Evolutionary conservation across 202 grass and related monocot genomes (phyloP), one percentile per base, ranked within the genome.

Genomic region (Musa balbisiana): DNA sequence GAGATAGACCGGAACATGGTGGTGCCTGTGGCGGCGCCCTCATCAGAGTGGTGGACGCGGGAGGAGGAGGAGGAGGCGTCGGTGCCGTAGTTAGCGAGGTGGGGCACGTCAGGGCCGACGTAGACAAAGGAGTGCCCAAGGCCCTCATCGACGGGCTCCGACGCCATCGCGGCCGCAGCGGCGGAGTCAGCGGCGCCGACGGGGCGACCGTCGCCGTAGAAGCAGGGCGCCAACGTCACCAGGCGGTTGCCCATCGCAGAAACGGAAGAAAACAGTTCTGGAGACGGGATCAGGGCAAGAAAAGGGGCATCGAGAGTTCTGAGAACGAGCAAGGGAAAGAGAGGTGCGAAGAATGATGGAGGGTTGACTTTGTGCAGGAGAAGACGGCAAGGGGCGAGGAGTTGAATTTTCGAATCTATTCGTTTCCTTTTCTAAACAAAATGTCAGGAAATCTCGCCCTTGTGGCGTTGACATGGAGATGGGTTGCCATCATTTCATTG

Each of bases 191-290:
- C 29, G 33, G 33, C 63, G 49, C 70, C 71, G 29, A 69, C 52
- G 16, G 75, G 66, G 9, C 43, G 62, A 26, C 85, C 87, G 71
- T 80, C 83, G 56, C 55, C 78, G 75, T 84, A 80, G 74, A 97
- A 91, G 76, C 93, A 97, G 14, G 90, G 90, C 58, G 73, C 88
- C 24, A 62, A n/a, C 81, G 81, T 92, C 52, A 76, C 81, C 67
- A 92, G 75, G 84, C 82, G 85, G 76, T 97, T 97, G 14, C 93
- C 93, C 94, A 97, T 97, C 84, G 33, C 53, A 22, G 74, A 63
- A 17, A 17, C 23, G 33, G 33, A 43, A 43, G 33, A 43, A 8
- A 8, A 43, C 33, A 43, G 33, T 43, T 43, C 33, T 43, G 33
- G 33, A 4, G 33, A 43, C 33, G 33, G 33, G 67, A 73, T 56